A percentile compares a stretch with the other conserved stretches of the same genome.
These are phyloP conservation scores for Pachyrhizus erosus DNA, from an alignment of 306 rosid species.

Conservation along the genomic window DNA sequence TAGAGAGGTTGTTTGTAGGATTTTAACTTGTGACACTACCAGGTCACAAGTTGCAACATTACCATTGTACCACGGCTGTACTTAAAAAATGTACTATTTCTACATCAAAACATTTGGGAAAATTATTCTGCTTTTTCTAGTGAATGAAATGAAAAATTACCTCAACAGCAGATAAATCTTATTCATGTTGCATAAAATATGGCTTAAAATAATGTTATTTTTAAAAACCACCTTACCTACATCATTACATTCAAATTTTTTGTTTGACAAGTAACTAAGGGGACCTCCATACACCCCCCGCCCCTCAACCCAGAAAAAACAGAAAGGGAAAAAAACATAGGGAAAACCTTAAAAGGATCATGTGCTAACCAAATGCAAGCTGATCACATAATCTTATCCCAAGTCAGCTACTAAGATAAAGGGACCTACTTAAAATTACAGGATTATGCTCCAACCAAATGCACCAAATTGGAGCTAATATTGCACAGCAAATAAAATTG, in stretches of 20 bases:
- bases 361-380: not conserved
- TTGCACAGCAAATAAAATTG: conserved; percentile 10
- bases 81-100: not conserved
- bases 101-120: conserved; percentile 3
- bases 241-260: not conserved
- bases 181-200: no score
- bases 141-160: no score
- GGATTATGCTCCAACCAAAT: not conserved
- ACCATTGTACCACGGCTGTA: not conserved
- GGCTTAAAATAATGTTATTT: no score
- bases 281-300: no score
- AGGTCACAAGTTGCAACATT: not conserved
- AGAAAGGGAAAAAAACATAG: not conserved
- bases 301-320: no score
- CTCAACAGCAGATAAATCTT: no score
- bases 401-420: conserved; percentile 9
- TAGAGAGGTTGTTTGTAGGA: not conserved
- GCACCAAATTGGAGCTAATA: not conserved
- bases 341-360: not conserved
- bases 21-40: not conserved
- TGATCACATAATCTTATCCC: not conserved
- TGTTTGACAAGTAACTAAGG: not conserved
- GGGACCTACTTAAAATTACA: not conserved
- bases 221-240: no score
- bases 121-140: not conserved